Evolutionary conservation across 306 rosid species (phyloP).

Genomic region (Cucurbita argyrosperma): DNA sequence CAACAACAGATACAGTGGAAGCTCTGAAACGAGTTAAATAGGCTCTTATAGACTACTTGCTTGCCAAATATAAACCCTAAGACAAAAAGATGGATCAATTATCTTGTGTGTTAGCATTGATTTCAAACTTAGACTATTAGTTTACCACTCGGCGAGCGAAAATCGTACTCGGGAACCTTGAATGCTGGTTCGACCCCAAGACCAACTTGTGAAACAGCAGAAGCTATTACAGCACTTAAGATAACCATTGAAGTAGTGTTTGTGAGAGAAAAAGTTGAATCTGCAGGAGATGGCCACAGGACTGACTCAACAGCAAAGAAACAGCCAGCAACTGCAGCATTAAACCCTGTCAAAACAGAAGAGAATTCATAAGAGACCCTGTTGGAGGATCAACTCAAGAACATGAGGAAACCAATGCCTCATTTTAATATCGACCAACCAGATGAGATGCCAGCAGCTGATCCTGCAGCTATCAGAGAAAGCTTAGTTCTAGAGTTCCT

Average conservation of each 20-base stretch:
- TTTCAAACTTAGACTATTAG: constrained; percentile 1
- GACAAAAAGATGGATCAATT: neutral
- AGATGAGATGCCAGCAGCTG: constrained; percentile 92
- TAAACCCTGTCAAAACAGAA: constrained; percentile 41
- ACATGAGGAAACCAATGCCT: neutral
- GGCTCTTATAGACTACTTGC: constrained; percentile 14
- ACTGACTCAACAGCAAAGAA: constrained; percentile 78
- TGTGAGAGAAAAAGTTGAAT: constrained; percentile 50
- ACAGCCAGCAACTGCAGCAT: constrained; percentile 95
- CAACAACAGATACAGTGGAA: constrained; percentile 83
- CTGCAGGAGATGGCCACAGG: constrained; percentile 68
- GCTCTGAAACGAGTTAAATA: constrained; percentile 62
- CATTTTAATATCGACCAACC: constrained; percentile 18
- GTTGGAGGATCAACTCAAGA: neutral
- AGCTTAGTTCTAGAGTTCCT: constrained; percentile 29
- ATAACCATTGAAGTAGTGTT: constrained; percentile 88
- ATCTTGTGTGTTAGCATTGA: neutral
- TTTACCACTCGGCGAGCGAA: constrained; percentile 75
- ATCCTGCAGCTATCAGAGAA: constrained; percentile 71
- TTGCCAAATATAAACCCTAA: constrained; percentile 12
- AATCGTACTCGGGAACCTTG: constrained; percentile 73
- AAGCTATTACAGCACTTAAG: constrained; percentile 79
- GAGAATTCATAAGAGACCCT: neutral
- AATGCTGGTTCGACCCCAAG: constrained; percentile 86
- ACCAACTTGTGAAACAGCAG: constrained; percentile 74